Base-by-base conservation (phyloP, 345 rosid genomes). In the Garcia nutans region DNA sequence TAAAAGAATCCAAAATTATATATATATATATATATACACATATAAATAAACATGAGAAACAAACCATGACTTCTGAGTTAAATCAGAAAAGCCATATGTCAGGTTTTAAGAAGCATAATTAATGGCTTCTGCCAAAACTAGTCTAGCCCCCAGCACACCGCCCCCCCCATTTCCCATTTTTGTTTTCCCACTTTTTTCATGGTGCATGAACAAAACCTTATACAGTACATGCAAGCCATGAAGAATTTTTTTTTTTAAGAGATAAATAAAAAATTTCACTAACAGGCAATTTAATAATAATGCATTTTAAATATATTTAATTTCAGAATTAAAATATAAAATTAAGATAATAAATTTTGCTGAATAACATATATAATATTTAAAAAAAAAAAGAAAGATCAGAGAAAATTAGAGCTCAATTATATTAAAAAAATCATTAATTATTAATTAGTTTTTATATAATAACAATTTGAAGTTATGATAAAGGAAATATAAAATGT, bases 21-120 rank as follows among this genome's bases (percentile, higher is more conserved):
- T 3, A 10, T 54, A 20, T 45, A 8, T 59, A 67, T 26, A 58
- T 33, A 68, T 54, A 68, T 42, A 10, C 54, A 22, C n/a, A 75
- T 23, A 73, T 41, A 58, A 47, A 54, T n/a, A 65, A 65, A 73
- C 56, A 54, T 28, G 31, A 66, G 13, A 65, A 13, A 24, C 72
- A 24, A 6, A 1, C 16, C 49, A 68, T 45, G 54, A 68, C 71
- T 68, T 23, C 23, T 33, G 33, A 0, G 47, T 64, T 66, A 5
- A 42, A 66, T 44, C 24, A 23, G 2, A 11, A 13, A 31, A 54
- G 58, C 71, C 56, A 66, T 69, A 60, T 60, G 74, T 75, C 72
- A 59, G 68, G 67, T 71, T 67, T 78, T 45, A 15, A 47, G 79
- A 28, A 71, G 79, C 77, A 78, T 12, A 62, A 63, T n/a, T 11